Base-by-base conservation (phyloP, 2,329 filamentous ascomycete genomes). In the Chrysoporthe deuterocubensis region DNA sequence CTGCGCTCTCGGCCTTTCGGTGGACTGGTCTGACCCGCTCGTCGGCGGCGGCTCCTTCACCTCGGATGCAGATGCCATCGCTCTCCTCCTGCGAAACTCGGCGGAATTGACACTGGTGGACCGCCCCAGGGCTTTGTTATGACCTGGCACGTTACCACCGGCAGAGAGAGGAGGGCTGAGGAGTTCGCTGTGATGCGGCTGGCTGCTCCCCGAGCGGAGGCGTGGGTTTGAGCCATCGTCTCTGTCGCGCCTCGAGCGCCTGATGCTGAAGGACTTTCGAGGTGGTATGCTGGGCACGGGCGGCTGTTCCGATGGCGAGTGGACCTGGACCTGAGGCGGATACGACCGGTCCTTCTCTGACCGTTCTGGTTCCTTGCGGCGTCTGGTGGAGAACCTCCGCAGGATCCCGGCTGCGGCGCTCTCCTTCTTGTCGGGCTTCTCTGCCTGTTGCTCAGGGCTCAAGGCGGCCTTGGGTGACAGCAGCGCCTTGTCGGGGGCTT, bases 41-140 rank as follows among this genome's bases (percentile, higher is more conserved):
- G 92, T 93, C 8, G 87, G 84, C 13, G 91, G 91, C 40, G 90
- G 88, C 26, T 94, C 91, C 58, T 46, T 81, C 77, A 21, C 83
- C 78, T 60, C 83, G 75, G 71, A 78, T 76, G 72, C 74, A 67
- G 77, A 79, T 4, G 76, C 79, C 65, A 79, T 72, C 82, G 85
- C 80, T 65, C 71, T 71, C 18, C 92, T 88, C 69, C 92, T 84
- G 70, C 92, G 87, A 69, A 93, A 89, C 71, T 97, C 94, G 40
- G 91, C 93, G 1, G 93, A 96, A 75, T 94, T 97, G 65, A 97
- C 94, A 75, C 94, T 97, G 9, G 95, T 94, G 7, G 94, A 97
- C 70, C 95, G 88, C 46, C 92, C 93, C 21, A 97, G 82, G 11
- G 89, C 90, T 72, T 91, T 91, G 60, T 87, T 89, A 64, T 86